A percentile compares a stretch with the other conserved stretches of the same genome.
phyloP scores from a whole-genome alignment of 129 eudicot species.

The Erigeron canadensis region DNA sequence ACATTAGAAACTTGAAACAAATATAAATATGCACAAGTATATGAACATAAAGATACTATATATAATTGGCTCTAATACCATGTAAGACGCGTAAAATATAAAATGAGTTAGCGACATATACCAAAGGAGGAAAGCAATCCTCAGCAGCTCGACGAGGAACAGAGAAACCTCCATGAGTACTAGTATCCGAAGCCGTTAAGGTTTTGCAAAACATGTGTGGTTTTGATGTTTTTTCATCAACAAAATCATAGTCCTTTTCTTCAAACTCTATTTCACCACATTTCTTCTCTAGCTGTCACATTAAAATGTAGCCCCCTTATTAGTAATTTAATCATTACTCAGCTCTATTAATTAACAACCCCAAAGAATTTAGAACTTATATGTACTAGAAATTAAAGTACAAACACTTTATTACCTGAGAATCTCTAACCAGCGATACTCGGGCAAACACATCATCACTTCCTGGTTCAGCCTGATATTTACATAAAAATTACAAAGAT shows the following conservation, averaged over 20 bases:
- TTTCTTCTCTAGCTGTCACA: constrained; percentile 55
- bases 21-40: too few relatives aligned
- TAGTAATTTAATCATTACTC: neutral
- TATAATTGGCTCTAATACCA: neutral
- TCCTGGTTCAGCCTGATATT: constrained; percentile 61
- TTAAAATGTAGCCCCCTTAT: neutral
- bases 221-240: constrained; percentile 50
- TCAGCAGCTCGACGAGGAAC: constrained; percentile 98
- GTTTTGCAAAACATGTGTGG: constrained; percentile 99
- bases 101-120: constrained; percentile 15
- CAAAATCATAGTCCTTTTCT: constrained; percentile 43
- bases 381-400: too few relatives aligned
- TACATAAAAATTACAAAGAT: neutral
- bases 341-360: neutral
- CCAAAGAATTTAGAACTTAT: neutral
- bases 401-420: constrained; percentile 38
- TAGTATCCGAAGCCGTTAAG: constrained; percentile 93
- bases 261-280: constrained; percentile 49
- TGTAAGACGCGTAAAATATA: too few relatives aligned
- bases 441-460: constrained; percentile 81
- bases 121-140: constrained; percentile 95
- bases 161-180: constrained; percentile 96
- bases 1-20: too few relatives aligned
- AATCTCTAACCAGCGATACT: constrained; percentile 67
- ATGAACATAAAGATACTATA: too few relatives aligned